Evolutionary conservation across 768 basidiomycete genomes (phyloP), one percentile per base, ranked within the genome.

Genomic region (Russula vinacea): DNA sequence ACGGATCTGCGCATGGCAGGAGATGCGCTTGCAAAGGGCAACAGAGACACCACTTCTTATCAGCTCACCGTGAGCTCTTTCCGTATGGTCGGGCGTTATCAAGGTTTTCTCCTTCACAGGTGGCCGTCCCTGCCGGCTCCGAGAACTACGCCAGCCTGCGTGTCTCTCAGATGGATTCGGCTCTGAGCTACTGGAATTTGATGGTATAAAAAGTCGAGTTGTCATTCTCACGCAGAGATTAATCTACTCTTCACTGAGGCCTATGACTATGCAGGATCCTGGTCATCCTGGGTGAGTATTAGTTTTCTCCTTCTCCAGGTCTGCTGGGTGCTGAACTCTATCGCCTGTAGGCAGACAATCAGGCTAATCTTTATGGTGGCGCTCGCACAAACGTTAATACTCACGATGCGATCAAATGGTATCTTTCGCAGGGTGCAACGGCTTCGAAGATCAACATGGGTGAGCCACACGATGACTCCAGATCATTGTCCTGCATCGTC

Each of bases 381-480:
- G 14, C 26, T 26, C 49, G 49, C 16, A 50, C 49, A 50, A 50
- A 50, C 49, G 49, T 50, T 16, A 50, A 24, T 11, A 50, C 49
- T 17, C 6, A 50, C 3, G 3, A 17, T 2, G 22, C 49, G 49
- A 29, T 50, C 16, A 50, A 29, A 50, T 50, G 49, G 49, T 50
- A 50, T 29, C 49, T 50, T 29, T 50, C 49, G 26, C 49, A 50
- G 3, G 49, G 49, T 29, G 49, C 49, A 29, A 50, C 26, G 49
- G 49, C 26, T 26, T 50, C 49, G 14, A 50, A 50, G 26, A 50
- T 50, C 26, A 50, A 50, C 49, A 50, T 50, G 49, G 49, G 49
- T 50, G 49, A 17, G 26, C 29, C 49, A 7, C 14, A 17, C 7
- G 6, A 50, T 26, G 16, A 22, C 24, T 29, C 16, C 49, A 50